A percentile compares a stretch with the other conserved stretches of the same genome.
Conservation (phyloP, 768 basidiomycete genomes). For the Suillus paluster region DNA sequence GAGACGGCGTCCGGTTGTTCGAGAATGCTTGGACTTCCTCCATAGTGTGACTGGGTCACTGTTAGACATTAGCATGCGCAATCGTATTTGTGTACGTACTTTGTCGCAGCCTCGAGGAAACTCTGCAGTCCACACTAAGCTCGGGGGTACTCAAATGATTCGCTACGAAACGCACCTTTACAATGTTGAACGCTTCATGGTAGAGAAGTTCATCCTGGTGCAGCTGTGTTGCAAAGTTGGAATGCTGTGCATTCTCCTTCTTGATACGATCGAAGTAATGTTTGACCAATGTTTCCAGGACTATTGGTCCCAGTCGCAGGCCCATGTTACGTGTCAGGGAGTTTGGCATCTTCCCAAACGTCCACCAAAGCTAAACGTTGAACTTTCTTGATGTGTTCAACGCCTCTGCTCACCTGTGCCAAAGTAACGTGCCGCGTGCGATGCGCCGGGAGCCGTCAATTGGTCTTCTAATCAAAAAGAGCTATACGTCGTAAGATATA, state of each 20-base stretch:
- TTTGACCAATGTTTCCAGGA: conserved; percentile 79
- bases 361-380: not conserved
- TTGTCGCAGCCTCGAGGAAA: conserved; percentile 75
- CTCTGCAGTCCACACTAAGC: conserved; percentile 42
- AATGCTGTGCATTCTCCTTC: conserved; percentile 42
- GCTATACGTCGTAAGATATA: not conserved
- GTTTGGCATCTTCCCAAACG: conserved; percentile 42
- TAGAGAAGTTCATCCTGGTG: conserved; percentile 80
- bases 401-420: not conserved
- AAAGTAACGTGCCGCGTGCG: not conserved
- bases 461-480: not conserved
- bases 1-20: conserved; percentile 81
- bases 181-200: conserved; percentile 76
- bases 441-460: not conserved
- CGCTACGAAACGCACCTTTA: conserved; percentile 55
- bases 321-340: conserved; percentile 65
- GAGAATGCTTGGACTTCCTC: conserved; percentile 83
- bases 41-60: conserved; percentile 67
- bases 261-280: conserved; percentile 79
- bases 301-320: conserved; percentile 69
- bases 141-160: not conserved
- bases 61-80: not conserved
- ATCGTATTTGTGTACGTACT: conserved; percentile 46
- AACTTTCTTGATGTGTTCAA: too few relatives aligned
- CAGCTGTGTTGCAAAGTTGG: conserved; percentile 50